Evolutionary conservation across 2,329 filamentous ascomycete genomes (phyloP).

Genomic region (Teratosphaeria destructans): DNA sequence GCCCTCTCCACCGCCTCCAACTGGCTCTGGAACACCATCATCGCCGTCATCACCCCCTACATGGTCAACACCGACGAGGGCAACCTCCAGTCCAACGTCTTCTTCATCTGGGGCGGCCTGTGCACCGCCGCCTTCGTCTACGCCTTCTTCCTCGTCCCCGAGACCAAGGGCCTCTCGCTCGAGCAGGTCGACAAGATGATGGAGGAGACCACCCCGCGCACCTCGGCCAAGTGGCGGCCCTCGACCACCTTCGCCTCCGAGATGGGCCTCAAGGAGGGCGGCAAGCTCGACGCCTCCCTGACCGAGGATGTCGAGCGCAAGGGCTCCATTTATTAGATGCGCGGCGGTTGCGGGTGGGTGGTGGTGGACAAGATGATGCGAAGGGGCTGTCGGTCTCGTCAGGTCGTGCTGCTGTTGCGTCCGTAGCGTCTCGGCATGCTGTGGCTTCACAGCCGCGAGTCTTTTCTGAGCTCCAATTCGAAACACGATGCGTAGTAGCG

Average conservation of each 20-base stretch:
- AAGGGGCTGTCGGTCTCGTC: neutral
- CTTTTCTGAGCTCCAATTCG: too few species aligned
- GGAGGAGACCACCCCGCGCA: conserved; percentile 71
- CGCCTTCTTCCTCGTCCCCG: conserved; percentile 59
- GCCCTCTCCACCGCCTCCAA: conserved; percentile 79
- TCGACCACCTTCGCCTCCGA: conserved; percentile 26
- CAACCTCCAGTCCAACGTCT: conserved; percentile 35
- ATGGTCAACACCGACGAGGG: conserved; percentile 51
- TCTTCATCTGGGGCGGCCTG: conserved; percentile 33
- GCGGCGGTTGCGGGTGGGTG: neutral
- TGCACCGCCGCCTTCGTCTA: conserved; percentile 45
- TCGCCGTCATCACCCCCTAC: conserved; percentile 46
- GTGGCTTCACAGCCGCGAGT: neutral
- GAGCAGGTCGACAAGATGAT: conserved; percentile 82
- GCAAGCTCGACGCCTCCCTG: conserved; percentile 19
- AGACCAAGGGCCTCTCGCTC: conserved; percentile 53
- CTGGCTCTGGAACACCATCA: conserved; percentile 60
- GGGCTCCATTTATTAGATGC: conserved; percentile 23
- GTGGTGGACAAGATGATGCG: neutral
- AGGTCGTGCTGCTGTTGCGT: neutral
- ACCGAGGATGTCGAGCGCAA: conserved; percentile 25
- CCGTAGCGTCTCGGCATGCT: neutral
- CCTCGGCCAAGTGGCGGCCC: conserved; percentile 54
- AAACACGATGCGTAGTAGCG: neutral
- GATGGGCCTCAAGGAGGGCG: conserved; percentile 23